Evolutionary conservation across 148 eudicot species (phyloP), one percentile per base, ranked within the genome.

Genomic region (Simmondsia chinensis): DNA sequence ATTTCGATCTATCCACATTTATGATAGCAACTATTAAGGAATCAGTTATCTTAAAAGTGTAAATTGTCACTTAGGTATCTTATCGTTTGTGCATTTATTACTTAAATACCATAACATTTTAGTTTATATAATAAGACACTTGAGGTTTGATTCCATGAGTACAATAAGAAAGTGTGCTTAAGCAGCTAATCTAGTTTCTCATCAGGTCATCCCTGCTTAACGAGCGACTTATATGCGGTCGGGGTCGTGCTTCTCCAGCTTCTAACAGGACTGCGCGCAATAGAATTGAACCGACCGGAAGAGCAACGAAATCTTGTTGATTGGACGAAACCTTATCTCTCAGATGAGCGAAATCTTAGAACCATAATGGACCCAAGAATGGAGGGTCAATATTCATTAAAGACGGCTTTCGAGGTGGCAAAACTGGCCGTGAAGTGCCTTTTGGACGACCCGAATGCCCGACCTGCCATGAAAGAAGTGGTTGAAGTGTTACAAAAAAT

Each of bases 201-300:
- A 34, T 36, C 77, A 77, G 84, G 80, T 25, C 79, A 66, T 56
- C 67, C 73, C 37, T 80, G 80, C 35, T 69, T 84, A 47, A 84
- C 77, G 44, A 84, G 94, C 31, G 88, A 84, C 20, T 86, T 85
- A 20, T 85, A 85, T 47, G 91, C 83, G 9, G 81, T 81, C 19
- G 86, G 91, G 1, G 95, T 85, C n/a, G 91, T 82, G 51, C 56
- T 82, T 14, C 74, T 82, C 18, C 86, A 82, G 71, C 32, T 83
- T 54, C 32, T 83, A 32, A 75, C 94, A 3, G 94, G 94, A 7
- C 25, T 70, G 20, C 73, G 95, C 37, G 79, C 79, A 22, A 50
- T 75, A 1, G 87, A 86, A 28, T 14, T 46, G 11, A 65, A 52
- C 51, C 75, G 95, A 2, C 71, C 83, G 1, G 59, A 32, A 9